Conservation (phyloP, 148 eudicot species). For the Dysphania ambrosioides region DNA sequence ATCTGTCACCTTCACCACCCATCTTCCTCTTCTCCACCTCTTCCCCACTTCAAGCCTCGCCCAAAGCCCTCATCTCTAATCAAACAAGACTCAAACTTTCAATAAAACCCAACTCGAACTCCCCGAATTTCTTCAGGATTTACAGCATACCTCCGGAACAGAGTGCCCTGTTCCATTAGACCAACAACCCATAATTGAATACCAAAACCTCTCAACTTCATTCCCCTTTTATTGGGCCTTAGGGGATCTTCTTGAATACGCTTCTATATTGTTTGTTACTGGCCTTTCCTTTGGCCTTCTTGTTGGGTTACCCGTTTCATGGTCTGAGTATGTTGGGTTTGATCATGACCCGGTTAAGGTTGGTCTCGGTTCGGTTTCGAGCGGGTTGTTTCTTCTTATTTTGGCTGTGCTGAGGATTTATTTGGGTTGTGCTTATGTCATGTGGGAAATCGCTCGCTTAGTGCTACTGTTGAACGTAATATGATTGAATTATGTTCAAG, state of each 20-base stretch:
- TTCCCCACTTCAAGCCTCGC: constrained; percentile 3
- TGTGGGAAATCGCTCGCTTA: constrained; percentile 89
- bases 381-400: constrained; percentile 62
- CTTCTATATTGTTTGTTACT: constrained; percentile 48
- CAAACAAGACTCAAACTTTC: constrained; percentile 7
- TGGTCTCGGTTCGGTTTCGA: constrained; percentile 48
- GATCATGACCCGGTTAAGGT: constrained; percentile 53
- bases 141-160: constrained; percentile 44
- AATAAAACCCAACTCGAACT: constrained; percentile 31
- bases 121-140: constrained; percentile 38
- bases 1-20: constrained; percentile 10
- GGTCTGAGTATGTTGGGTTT: constrained; percentile 62
- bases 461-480: constrained; percentile 95
- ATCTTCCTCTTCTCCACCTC: constrained; percentile 23
- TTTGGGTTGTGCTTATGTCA: constrained; percentile 96
- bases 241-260: constrained; percentile 44
- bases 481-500: background rate
- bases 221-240: constrained; percentile 87
- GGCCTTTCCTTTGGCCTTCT: constrained; percentile 58
- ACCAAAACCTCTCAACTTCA: constrained; percentile 62
- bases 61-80: background rate
- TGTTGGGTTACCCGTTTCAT: constrained; percentile 80
- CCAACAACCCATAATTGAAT: constrained; percentile 87
- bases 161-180: constrained; percentile 81
- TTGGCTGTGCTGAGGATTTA: constrained; percentile 89